Evolutionary conservation across 768 basidiomycete species (phyloP).

Genomic region (Calocybe gangraenosa): DNA sequence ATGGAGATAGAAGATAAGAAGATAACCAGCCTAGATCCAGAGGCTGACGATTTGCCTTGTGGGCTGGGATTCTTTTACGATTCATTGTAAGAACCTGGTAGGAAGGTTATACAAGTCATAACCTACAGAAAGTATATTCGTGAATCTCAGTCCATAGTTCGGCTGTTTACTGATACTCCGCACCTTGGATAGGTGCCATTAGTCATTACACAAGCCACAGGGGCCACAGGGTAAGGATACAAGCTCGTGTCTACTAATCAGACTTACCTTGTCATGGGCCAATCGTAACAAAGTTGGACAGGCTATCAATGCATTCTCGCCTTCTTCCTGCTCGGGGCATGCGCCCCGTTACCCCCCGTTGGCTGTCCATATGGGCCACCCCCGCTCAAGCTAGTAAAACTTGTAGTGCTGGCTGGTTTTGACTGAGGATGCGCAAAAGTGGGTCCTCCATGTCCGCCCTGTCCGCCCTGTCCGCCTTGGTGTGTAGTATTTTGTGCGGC

Average conservation of each 20-base stretch:
- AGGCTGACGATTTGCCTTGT: too few relatives aligned
- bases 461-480: constrained; percentile 29
- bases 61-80: too few relatives aligned
- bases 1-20: constrained; percentile 3
- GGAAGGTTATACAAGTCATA: too few relatives aligned
- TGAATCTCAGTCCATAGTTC: too few relatives aligned
- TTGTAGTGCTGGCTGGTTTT: constrained; percentile 57
- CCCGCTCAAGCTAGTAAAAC: constrained; percentile 61
- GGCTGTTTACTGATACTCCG: too few relatives aligned
- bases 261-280: constrained; percentile 9
- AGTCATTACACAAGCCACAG: too few relatives aligned
- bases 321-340: constrained; percentile 52
- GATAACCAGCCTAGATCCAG: too few relatives aligned
- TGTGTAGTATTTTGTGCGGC: constrained; percentile 42
- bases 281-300: neutral
- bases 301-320: constrained; percentile 42
- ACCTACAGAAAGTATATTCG: too few relatives aligned
- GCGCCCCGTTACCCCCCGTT: constrained; percentile 27
- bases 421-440: constrained; percentile 51
- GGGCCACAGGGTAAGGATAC: neutral
- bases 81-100: too few relatives aligned
- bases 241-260: neutral
- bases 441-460: constrained; percentile 16
- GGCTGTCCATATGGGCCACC: constrained; percentile 40
- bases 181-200: too few relatives aligned